These are phyloP conservation scores for Penicillium sp. DNA, from an alignment of 2,329 filamentous ascomycete genomes.

Conservation along the genomic window DNA sequence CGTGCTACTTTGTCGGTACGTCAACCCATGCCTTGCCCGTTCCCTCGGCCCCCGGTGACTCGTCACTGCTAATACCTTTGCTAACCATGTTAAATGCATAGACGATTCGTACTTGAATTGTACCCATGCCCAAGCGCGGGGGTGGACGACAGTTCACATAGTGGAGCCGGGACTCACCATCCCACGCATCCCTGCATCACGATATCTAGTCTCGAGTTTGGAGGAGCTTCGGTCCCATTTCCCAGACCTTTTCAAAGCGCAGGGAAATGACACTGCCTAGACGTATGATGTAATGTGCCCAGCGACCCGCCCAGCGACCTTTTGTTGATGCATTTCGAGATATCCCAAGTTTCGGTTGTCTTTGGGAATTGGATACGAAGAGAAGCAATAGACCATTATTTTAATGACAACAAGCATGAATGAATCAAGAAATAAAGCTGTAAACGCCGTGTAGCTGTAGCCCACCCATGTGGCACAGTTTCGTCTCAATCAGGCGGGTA, in stretches of 20 bases:
- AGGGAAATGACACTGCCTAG: constrained; percentile 7
- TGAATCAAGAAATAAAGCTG: too few relatives aligned
- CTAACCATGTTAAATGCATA: constrained; percentile 21
- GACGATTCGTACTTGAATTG: constrained; percentile 90
- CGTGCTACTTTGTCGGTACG: constrained; percentile 93
- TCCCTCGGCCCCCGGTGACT: not conserved
- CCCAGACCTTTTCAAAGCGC: constrained; percentile 79
- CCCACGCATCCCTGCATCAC: constrained; percentile 68
- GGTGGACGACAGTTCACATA: constrained; percentile 86
- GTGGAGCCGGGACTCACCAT: constrained; percentile 73
- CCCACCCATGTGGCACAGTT: too few relatives aligned
- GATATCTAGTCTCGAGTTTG: constrained; percentile 75
- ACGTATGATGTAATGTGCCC: not conserved
- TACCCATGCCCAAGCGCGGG: constrained; percentile 72
- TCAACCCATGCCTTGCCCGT: constrained; percentile 18
- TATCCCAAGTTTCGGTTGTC: too few relatives aligned
- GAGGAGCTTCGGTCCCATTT: constrained; percentile 76
- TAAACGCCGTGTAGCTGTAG: too few relatives aligned
- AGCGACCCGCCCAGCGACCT: not conserved
- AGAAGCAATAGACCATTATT: too few relatives aligned
- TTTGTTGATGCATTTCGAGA: not conserved
- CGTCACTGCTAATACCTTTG: too few relatives aligned
- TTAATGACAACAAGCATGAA: too few relatives aligned
- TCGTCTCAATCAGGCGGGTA: too few relatives aligned
- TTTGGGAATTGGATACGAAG: too few relatives aligned